Evolutionary conservation across 345 rosid genomes (phyloP), one percentile per base, ranked within the genome.

Genomic region (Rhodamnia argentea): DNA sequence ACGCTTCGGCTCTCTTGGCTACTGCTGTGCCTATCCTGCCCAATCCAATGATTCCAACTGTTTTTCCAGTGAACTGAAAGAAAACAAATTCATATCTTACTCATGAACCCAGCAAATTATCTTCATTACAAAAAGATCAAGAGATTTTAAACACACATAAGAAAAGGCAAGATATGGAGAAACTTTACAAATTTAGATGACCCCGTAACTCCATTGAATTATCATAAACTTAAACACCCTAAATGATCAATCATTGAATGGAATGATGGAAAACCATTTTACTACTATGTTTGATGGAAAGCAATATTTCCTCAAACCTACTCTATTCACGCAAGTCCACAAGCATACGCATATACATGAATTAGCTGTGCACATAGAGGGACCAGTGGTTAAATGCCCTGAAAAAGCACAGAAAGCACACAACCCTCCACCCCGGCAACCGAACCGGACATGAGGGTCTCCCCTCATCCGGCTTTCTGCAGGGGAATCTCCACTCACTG

Each of bases 1-100:
- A 90, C 59, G 91, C 93, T 86, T 89, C 90, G 1, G 92, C 93
- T 87, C 93, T 90, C 89, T 88, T 87, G 18, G 91, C 91, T 59
- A 88, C 26, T 82, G 91, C 93, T 32, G 87, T 85, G 58, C 93
- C 92, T 27, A 92, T 92, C 86, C 92, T 88, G 40, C 93, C 93
- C 87, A 90, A 29, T n/a, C 92, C 93, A 83, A 92, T 86, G 70
- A 92, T 92, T 44, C 93, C 91, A 60, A 92, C 89, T 26, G 91
- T 85, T 86, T 92, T 92, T 51, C 92, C 93, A 44, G 85, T 87
- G 83, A 90, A 92, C 93, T 92, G 90, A 52, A 40, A 56, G 60
- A 47, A 32, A 47, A 47, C 44, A 32, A 50, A 3, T 29, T 42
- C 81, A 70, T 1, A 16, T 70, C 37, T 70, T 4, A 70, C 26